These are phyloP conservation scores for Colletotrichum sp. DNA, from an alignment of 2,329 filamentous ascomycete genomes.

Conservation along the genomic window DNA sequence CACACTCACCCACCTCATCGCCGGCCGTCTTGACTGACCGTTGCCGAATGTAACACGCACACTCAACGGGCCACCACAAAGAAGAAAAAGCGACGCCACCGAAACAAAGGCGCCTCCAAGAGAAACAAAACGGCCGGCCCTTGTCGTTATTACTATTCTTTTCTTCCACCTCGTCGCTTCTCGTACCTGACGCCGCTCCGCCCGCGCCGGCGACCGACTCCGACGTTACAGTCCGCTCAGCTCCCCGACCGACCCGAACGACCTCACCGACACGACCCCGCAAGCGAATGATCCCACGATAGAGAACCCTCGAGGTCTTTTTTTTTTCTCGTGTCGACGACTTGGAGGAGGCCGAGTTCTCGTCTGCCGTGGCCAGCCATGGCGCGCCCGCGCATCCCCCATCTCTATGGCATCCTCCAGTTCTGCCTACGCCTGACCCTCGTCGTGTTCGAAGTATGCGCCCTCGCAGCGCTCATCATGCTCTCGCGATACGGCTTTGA, in stretches of 20 bases:
- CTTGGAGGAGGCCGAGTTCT: not conserved
- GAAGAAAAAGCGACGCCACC: not conserved
- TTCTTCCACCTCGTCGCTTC: not conserved
- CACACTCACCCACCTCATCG: not conserved
- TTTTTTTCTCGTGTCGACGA: not conserved
- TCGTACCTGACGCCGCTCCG: not conserved
- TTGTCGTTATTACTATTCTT: not conserved
- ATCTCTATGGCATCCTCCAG: conserved; percentile 22
- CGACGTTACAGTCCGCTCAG: not conserved
- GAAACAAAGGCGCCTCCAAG: not conserved
- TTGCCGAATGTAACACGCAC: not conserved
- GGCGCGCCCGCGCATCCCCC: conserved; percentile 21
- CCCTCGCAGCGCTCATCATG: conserved; percentile 20
- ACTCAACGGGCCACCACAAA: not conserved
- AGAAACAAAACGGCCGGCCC: not conserved
- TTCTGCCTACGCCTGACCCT: conserved; percentile 22
- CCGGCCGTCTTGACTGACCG: not conserved
- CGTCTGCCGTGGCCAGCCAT: conserved; percentile 2
- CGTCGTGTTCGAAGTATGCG: conserved; percentile 23
- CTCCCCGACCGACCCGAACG: not conserved
- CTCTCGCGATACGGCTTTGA: conserved; percentile 17
- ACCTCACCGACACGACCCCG: not conserved
- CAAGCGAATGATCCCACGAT: conserved; percentile 13
- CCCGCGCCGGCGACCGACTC: not conserved
- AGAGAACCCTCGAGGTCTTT: not conserved